Percentiles rank a stretch among this genome's conserved stretches.
Evolutionary conservation across 495 filamentous ascomycete species (phyloP).

Genomic region (Tuber borchii): DNA sequence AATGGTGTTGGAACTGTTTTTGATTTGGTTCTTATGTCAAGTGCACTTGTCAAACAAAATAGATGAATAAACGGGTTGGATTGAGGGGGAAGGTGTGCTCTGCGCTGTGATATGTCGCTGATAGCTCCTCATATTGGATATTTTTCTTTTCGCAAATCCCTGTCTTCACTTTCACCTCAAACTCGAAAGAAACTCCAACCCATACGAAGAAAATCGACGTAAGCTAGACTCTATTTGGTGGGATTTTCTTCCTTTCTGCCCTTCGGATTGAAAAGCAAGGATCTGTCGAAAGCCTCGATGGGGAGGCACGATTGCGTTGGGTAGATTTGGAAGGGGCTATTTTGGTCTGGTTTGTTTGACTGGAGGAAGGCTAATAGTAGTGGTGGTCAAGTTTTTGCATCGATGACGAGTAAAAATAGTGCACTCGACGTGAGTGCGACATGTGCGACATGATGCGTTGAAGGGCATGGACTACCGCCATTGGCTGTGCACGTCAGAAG

Average conservation of each 20-base stretch:
- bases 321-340: not conserved
- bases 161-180: not conserved
- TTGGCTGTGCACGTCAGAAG: not conserved
- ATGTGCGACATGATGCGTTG: not conserved
- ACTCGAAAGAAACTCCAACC: not conserved
- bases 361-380: not conserved
- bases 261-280: not conserved
- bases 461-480: not conserved
- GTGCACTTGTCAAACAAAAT: not conserved
- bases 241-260: not conserved
- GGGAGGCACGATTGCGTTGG: not conserved
- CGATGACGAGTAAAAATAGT: not conserved
- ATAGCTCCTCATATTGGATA: not conserved
- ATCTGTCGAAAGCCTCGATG: not conserved
- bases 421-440: not conserved
- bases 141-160: not conserved
- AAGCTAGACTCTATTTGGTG: not conserved
- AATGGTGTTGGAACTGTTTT: not conserved
- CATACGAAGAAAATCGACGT: not conserved
- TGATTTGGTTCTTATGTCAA: not conserved
- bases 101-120: not conserved
- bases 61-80: not conserved
- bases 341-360: not conserved
- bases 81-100: not conserved
- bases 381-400: not conserved